Conservation (phyloP, 208 protist genomes). For the Sergeia podlipaevii region DNA sequence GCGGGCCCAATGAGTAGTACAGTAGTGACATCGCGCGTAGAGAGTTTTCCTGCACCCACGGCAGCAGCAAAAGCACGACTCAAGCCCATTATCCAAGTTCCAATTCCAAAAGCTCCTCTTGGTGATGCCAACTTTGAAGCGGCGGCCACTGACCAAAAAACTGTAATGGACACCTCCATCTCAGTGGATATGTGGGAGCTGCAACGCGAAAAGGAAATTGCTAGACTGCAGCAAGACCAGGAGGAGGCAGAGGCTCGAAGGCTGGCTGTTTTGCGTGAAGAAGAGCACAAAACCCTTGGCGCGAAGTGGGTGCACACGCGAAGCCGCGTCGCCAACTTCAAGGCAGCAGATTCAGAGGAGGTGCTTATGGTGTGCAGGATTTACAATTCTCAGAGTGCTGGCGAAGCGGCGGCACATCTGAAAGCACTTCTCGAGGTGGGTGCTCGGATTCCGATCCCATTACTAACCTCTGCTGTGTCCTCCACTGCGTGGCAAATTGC, state of each 20-base stretch:
- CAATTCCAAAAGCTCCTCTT: slow-evolving; percentile 20
- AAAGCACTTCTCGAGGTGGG: too few species aligned
- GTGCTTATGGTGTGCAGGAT: background rate
- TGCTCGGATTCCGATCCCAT: too few species aligned
- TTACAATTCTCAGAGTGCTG: background rate
- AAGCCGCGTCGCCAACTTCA: slow-evolving; percentile 2
- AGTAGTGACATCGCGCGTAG: slow-evolving; percentile 7
- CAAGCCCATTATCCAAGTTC: slow-evolving; percentile 5
- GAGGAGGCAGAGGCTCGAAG: slow-evolving; percentile 52
- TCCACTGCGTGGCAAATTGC: background rate
- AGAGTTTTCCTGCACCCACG: background rate
- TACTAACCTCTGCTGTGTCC: slow-evolving; percentile 3
- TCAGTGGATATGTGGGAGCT: slow-evolving; percentile 84
- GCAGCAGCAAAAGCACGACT: background rate
- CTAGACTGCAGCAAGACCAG: slow-evolving; percentile 50
- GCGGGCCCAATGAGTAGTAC: slow-evolving; percentile 7
- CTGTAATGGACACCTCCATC: slow-evolving; percentile 10
- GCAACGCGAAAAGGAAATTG: slow-evolving; percentile 79
- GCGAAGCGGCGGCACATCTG: background rate
- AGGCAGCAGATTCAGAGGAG: background rate
- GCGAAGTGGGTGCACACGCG: slow-evolving; percentile 54
- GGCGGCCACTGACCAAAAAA: background rate
- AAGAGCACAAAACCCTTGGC: slow-evolving; percentile 62
- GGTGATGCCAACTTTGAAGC: slow-evolving; percentile 5
- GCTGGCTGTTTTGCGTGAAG: slow-evolving; percentile 30